A percentile compares a stretch with the other conserved stretches of the same genome.
phyloP scores from a whole-genome alignment of 2,329 filamentous ascomycete genomes.

The Ramularia collo-cygni region DNA sequence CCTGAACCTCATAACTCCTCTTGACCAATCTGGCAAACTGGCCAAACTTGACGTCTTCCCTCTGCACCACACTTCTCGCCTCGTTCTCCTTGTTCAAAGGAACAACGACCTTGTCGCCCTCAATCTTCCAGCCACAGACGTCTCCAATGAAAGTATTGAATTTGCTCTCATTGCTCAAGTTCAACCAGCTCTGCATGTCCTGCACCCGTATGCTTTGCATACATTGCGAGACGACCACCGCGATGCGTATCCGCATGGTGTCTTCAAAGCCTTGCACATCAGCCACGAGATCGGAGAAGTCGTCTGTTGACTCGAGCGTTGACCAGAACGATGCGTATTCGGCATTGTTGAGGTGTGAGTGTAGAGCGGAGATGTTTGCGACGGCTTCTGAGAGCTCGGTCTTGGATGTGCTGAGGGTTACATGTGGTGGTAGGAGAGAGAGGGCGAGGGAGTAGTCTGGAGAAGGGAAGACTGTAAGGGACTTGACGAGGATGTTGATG shows the following conservation, averaged over 20 bases:
- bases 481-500: conserved; percentile 98
- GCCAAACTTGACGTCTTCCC: conserved; percentile 89
- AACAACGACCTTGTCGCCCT: conserved; percentile 60
- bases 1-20: conserved; percentile 78
- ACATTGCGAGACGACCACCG: conserved; percentile 79
- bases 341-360: conserved; percentile 79
- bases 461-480: conserved; percentile 92
- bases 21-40: conserved; percentile 75
- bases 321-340: conserved; percentile 92
- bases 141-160: conserved; percentile 46
- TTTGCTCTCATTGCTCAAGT: conserved; percentile 36
- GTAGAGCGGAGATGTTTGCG: conserved; percentile 75
- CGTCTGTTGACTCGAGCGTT: conserved; percentile 84
- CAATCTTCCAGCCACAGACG: conserved; percentile 74
- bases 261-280: conserved; percentile 96
- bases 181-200: conserved; percentile 46
- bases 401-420: conserved; percentile 55
- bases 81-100: conserved; percentile 96
- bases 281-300: conserved; percentile 90
- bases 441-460: conserved; percentile 92
- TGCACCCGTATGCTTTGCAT: conserved; percentile 59
- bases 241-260: conserved; percentile 82
- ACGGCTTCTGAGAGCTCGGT: conserved; percentile 75
- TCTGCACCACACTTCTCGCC: conserved; percentile 89
- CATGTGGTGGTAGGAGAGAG: conserved; percentile 82